These are phyloP conservation scores for Cryphonectria nitschkei DNA, from an alignment of 2,329 filamentous ascomycete species.

Conservation along the genomic window DNA sequence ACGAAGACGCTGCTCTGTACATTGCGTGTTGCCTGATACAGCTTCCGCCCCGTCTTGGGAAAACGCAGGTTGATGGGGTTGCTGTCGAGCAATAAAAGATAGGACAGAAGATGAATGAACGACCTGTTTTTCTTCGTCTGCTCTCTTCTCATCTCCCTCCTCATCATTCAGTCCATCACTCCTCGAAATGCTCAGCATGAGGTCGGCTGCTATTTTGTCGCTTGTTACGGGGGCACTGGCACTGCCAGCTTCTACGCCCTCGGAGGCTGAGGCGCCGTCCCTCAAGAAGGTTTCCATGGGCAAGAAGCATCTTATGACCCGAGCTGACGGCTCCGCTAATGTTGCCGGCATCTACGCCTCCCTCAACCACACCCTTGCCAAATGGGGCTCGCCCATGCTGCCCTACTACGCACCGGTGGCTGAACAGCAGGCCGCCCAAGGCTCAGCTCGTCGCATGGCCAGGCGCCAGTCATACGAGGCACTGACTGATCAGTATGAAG, in stretches of 20 bases:
- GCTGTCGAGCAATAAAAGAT: neutral
- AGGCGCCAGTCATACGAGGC: constrained; percentile 18
- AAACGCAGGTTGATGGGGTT: neutral
- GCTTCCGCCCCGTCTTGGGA: neutral
- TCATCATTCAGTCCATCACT: neutral
- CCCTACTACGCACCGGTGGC: constrained; percentile 21
- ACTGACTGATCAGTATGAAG: constrained; percentile 17
- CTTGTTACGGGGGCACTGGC: constrained; percentile 19
- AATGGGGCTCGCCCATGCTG: constrained; percentile 12
- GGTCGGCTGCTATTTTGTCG: constrained; percentile 14
- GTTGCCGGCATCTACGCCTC: constrained; percentile 15
- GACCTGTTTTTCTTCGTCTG: neutral
- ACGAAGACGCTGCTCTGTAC: neutral
- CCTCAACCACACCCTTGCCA: constrained; percentile 15
- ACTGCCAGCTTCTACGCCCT: constrained; percentile 9
- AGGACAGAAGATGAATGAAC: neutral
- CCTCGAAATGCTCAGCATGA: neutral
- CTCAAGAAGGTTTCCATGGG: constrained; percentile 13
- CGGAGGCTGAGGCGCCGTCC: neutral
- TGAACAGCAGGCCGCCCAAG: constrained; percentile 12
- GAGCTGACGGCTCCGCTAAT: constrained; percentile 11
- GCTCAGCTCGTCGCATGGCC: constrained; percentile 9
- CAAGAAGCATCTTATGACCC: constrained; percentile 20
- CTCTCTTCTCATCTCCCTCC: neutral
- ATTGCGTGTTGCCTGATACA: neutral